Base-by-base conservation (phyloP, 495 filamentous ascomycete species). In the Penicillium paxilli region DNA sequence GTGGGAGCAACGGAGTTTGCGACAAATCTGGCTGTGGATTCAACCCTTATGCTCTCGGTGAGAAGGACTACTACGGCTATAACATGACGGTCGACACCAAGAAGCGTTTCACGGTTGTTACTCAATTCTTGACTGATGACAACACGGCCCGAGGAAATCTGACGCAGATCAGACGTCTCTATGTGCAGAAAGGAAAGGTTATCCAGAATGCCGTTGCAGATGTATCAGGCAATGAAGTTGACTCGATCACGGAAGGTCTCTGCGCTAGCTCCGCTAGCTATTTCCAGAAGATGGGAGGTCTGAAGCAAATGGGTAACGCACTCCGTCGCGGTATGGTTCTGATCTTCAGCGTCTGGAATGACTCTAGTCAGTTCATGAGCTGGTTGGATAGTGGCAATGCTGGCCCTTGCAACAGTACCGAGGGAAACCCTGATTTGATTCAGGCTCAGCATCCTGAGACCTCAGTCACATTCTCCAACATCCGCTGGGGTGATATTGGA, bases 321-420 rank as follows among this genome's bases (percentile, higher is more conserved):
- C 52, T 90, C 26, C 68, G 53, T 0, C 63, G 82, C 0, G 85
- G 86, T 2, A 89, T 90, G 85, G 83, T 87, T 1, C 63, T 88
- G n/a, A 74, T 79, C 1, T 79, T 88, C 58, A 80, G 75, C 55
- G 77, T 89, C 50, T 88, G 85, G 85, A 83, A 81, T 67, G 83
- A 83, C 48, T 63, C 68, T 14, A 69, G 74, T n/a, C 67, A 69
- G 2, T 80, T 75, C 63, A 87, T 87, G 86, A 74, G 74, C 37
- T 88, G 85, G 84, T 65, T 89, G 11, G 86, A 88, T 59, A 69
- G 74, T 37, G 72, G 69, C 6, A 67, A 52, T 54, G 70, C 79
- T 17, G 85, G 86, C 3, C 84, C 85, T 23, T 89, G 86, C 62
- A 83, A 77, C 53, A 59, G 57, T n/a, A 73, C 64, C 0, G 63